A percentile compares a stretch with the other conserved stretches of the same genome.
Evolutionary conservation across 805 yeast species (phyloP).

Genomic region (Starmerella potacharoeniae): DNA sequence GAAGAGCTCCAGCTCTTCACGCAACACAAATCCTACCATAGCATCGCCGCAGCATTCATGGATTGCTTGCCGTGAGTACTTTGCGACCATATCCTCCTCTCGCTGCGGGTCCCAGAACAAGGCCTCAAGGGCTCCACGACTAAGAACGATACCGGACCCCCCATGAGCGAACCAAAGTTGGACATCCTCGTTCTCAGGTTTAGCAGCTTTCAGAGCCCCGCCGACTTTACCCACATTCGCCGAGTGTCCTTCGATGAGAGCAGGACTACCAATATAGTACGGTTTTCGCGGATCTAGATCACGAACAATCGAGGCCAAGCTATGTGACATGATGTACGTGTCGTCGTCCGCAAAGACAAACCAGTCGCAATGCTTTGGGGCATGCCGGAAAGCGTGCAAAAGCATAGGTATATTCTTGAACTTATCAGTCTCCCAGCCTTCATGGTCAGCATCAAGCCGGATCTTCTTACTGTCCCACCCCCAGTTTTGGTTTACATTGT

Average conservation of each 20-base stretch:
- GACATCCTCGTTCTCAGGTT: constrained; percentile 8
- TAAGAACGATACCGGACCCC: constrained; percentile 30
- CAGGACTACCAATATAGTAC: constrained; percentile 26
- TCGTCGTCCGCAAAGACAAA: constrained; percentile 32
- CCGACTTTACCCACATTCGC: constrained; percentile 8
- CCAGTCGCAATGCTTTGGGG: constrained; percentile 28
- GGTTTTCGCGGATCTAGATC: constrained; percentile 24
- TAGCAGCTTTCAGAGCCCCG: neutral
- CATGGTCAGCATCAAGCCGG: constrained; percentile 10
- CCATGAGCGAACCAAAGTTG: constrained; percentile 30
- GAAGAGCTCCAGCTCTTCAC: constrained; percentile 21
- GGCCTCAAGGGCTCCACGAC: constrained; percentile 26
- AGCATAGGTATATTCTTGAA: constrained; percentile 33
- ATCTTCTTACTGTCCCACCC: constrained; percentile 16
- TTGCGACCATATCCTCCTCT: constrained; percentile 11
- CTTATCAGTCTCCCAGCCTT: constrained; percentile 29
- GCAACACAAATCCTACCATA: constrained; percentile 26
- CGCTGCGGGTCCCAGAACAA: constrained; percentile 25
- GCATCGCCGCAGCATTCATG: constrained; percentile 31
- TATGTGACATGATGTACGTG: constrained; percentile 25
- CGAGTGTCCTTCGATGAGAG: constrained; percentile 6
- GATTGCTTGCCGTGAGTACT: constrained; percentile 21
- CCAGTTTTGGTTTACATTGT: constrained; percentile 16
- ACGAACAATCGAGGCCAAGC: constrained; percentile 23
- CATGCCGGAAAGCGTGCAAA: constrained; percentile 27